Conservation (phyloP, 1,139 yeast genomes). For the Yamadazyma diddensiae region DNA sequence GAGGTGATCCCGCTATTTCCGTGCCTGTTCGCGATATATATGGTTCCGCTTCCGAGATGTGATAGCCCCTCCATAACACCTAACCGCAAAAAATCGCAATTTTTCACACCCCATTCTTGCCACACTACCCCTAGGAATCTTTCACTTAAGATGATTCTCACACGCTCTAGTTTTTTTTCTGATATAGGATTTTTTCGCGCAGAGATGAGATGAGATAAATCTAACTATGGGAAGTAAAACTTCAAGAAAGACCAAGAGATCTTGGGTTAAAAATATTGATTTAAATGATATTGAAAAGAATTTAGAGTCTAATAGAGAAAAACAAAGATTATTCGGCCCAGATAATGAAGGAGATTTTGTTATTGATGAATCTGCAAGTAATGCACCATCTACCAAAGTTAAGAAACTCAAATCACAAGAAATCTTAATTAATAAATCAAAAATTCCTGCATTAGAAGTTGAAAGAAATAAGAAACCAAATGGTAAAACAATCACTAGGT, state of each 20-base stretch:
- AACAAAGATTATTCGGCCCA: constrained; percentile 62
- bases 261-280: constrained; percentile 96
- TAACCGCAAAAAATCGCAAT: too few relatives aligned
- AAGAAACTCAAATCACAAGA: constrained; percentile 65
- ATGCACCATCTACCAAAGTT: constrained; percentile 12
- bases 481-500: constrained; percentile 61
- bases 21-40: too few relatives aligned
- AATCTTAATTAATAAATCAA: constrained; percentile 73
- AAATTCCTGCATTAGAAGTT: constrained; percentile 61
- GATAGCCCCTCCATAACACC: too few relatives aligned
- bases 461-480: constrained; percentile 36
- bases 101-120: too few relatives aligned
- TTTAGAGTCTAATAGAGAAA: constrained; percentile 66
- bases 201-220: constrained; percentile 2
- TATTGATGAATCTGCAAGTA: constrained; percentile 51
- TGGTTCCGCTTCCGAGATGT: too few relatives aligned
- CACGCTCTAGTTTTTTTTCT: too few relatives aligned
- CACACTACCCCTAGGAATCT: too few relatives aligned
- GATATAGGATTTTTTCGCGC: constrained; percentile 5
- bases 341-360: constrained; percentile 54
- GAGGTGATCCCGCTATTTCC: too few relatives aligned
- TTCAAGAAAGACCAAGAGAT: constrained; percentile 87
- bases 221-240: constrained; percentile 12
- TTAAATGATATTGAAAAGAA: constrained; percentile 72
- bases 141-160: too few relatives aligned